Evolutionary conservation across 1,284 basidiomycete species (phyloP).

Genomic region (Bjerkandera adusta): DNA sequence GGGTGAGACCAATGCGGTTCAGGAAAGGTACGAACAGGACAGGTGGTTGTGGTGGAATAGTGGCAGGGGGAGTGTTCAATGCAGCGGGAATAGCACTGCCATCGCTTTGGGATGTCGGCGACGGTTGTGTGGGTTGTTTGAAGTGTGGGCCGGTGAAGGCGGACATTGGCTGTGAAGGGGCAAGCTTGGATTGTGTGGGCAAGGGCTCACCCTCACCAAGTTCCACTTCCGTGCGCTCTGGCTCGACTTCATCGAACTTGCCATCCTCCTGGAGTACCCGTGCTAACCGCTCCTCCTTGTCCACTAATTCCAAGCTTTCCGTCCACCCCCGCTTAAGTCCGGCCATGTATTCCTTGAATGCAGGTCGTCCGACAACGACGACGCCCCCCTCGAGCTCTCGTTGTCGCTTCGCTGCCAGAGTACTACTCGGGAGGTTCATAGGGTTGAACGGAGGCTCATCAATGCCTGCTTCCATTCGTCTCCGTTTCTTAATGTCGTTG

Average conservation of each 20-base stretch:
- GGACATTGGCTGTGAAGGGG: conserved; percentile 41
- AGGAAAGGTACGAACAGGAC: conserved; percentile 87
- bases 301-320: conserved; percentile 66
- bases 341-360: conserved; percentile 93
- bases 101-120: conserved; percentile 21
- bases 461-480: conserved; percentile 61
- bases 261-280: conserved; percentile 70
- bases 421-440: conserved; percentile 55
- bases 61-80: conserved; percentile 46
- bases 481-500: conserved; percentile 66
- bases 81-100: conserved; percentile 29
- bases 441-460: conserved; percentile 46
- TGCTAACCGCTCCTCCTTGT: conserved; percentile 77
- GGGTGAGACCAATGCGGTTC: conserved; percentile 83
- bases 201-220: conserved; percentile 36
- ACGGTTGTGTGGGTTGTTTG: conserved; percentile 17
- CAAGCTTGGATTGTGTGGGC: conserved; percentile 39
- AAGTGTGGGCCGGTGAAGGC: conserved; percentile 33
- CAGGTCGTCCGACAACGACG: conserved; percentile 87
- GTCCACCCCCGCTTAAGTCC: conserved; percentile 87
- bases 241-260: conserved; percentile 69
- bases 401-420: conserved; percentile 53
- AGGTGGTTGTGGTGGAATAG: conserved; percentile 78
- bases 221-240: conserved; percentile 24
- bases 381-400: conserved; percentile 80